Conservation (phyloP, 257 asterid genomes). For the Nicotiana obtusifolia region DNA sequence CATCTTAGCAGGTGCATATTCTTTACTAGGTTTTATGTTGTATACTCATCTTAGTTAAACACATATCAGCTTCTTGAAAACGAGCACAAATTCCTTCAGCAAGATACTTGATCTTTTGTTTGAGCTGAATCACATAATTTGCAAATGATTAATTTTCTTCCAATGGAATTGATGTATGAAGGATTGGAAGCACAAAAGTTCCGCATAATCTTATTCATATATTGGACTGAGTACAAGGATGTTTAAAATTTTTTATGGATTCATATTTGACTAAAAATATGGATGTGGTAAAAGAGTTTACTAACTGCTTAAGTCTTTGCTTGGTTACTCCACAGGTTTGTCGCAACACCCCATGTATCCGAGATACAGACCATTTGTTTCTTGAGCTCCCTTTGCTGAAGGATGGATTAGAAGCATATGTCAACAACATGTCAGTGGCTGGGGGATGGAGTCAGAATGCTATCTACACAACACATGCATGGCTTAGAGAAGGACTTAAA, state of each 20-base stretch:
- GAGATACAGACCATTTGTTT: conserved; percentile 79
- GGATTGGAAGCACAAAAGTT: not conserved
- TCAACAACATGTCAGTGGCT: conserved; percentile 54
- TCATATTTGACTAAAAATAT: not conserved
- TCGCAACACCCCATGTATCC: conserved; percentile 48
- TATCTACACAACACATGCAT: conserved; percentile 63
- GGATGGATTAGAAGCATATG: conserved; percentile 64
- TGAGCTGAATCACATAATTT: not conserved
- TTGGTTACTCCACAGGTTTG: conserved; percentile 53
- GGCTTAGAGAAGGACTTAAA: conserved; percentile 88
- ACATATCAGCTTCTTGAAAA: not conserved
- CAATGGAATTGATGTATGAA: not conserved
- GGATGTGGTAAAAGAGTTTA: not conserved
- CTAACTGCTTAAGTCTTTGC: not conserved
- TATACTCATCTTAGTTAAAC: not conserved
- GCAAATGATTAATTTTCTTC: not conserved
- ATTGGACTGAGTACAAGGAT: not conserved
- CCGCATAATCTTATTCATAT: not conserved
- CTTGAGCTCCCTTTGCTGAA: conserved; percentile 86
- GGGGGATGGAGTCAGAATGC: conserved; percentile 99
- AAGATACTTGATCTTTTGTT: not conserved
- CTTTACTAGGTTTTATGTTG: not conserved
- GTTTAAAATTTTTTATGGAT: not conserved
- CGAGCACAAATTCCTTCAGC: not conserved
- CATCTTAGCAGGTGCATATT: not conserved